Evolutionary conservation across 2,329 filamentous ascomycete species (phyloP).

Genomic region (Aspergillus sp.): DNA sequence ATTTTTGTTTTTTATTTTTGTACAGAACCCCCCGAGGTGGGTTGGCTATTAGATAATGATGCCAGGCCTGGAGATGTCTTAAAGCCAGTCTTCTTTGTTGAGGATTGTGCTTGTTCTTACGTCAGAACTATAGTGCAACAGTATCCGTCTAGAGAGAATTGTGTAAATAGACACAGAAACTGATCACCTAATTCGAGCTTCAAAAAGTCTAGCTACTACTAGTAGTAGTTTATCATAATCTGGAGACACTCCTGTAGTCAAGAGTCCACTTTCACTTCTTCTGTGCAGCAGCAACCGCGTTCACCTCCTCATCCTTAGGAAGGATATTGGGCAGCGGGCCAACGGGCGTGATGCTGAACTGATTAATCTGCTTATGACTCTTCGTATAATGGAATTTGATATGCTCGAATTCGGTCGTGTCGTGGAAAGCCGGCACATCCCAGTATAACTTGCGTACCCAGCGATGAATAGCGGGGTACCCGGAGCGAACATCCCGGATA

Average conservation of each 20-base stretch:
- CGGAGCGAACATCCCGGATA: conserved; percentile 71
- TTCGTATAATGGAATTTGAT: conserved; percentile 76
- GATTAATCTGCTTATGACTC: conserved; percentile 59
- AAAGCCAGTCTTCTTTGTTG: too few species aligned
- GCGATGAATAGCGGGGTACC: conserved; percentile 70
- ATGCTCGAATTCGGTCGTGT: conserved; percentile 86
- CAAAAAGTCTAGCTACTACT: too few species aligned
- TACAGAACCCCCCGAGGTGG: too few species aligned
- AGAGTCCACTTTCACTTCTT: conserved; percentile 1
- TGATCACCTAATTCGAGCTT: background rate
- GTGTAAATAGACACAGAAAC: background rate
- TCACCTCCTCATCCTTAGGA: conserved; percentile 67
- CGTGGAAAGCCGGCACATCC: conserved; percentile 66
- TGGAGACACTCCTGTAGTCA: too few species aligned
- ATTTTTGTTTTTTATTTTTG: background rate
- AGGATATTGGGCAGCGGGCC: conserved; percentile 79
- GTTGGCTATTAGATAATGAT: too few species aligned
- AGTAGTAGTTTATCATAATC: too few species aligned
- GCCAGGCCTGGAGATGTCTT: too few species aligned
- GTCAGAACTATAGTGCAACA: background rate
- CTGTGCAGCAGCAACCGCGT: conserved; percentile 14
- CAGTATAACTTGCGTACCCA: conserved; percentile 84
- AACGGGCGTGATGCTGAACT: conserved; percentile 66
- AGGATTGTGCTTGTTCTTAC: too few species aligned
- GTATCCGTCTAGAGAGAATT: background rate